Evolutionary conservation across 2,329 filamentous ascomycete genomes (phyloP).

Genomic region (Penicillium sp.): DNA sequence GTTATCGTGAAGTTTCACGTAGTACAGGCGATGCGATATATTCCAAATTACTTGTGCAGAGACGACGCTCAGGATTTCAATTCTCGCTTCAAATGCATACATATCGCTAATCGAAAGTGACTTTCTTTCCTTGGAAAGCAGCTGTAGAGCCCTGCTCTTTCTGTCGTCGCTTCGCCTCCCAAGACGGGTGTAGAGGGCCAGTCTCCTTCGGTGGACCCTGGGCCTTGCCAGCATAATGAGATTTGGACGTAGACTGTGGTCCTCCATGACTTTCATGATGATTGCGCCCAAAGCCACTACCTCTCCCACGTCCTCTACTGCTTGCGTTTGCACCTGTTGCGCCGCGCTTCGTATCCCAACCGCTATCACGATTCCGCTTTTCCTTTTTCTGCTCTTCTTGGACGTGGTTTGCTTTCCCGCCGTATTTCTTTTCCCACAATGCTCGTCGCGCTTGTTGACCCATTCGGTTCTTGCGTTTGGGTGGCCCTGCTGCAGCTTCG

Average conservation of each 20-base stretch:
- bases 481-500: constrained; percentile 30
- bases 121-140: constrained; percentile 56
- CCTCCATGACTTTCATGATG: constrained; percentile 8
- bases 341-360: constrained; percentile 56
- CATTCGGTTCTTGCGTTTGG: constrained; percentile 54
- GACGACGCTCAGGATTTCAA: no score
- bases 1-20: background rate
- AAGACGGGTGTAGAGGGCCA: constrained; percentile 57
- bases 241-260: constrained; percentile 16
- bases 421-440: constrained; percentile 59
- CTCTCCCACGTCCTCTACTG: constrained; percentile 21
- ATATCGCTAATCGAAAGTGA: constrained; percentile 52
- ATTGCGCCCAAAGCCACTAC: constrained; percentile 14
- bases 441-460: constrained; percentile 57
- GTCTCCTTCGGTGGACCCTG: constrained; percentile 35
- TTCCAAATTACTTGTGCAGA: no score
- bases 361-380: constrained; percentile 42
- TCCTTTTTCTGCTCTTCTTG: constrained; percentile 37
- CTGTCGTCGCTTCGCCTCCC: constrained; percentile 57
- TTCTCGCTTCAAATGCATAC: no score
- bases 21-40: no score
- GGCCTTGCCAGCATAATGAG: constrained; percentile 17
- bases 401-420: constrained; percentile 54
- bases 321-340: constrained; percentile 40
- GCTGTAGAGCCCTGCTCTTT: constrained; percentile 48